Base-by-base conservation (phyloP, 306 rosid genomes). In the Prunus mongolica region DNA sequence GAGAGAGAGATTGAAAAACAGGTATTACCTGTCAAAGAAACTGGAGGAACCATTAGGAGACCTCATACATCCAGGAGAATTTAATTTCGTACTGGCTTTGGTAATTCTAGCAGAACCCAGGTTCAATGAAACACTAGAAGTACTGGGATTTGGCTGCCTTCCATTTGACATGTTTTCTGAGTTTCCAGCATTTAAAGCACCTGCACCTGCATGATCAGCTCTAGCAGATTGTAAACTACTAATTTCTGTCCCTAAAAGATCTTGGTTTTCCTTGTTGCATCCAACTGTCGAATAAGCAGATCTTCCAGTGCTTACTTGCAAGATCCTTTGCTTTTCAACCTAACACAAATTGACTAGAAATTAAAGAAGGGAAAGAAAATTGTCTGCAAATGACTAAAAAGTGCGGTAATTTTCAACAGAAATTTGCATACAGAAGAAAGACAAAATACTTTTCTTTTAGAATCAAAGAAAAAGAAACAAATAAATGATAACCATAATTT, bases 311-410 rank as follows among this genome's bases (percentile, higher is more conserved):
- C 79, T 87, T 58, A 68, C 87, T 80, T 78, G 93, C 87, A 89
- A 83, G 86, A 95, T 95, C 87, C 86, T 89, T 63, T 89, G 88
- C 85, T 89, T 95, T 84, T 92, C 98, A 84, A 92, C 96, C 98
- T 94, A 74, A 50, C 34, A 76, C 25, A 57, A 64, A 63, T 32
- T 11, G 47, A 74, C 18, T 27, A 6, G 13, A 34, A 18, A 49
- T 63, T 28, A 16, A 58, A 16, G 5, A 32, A 2, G 22, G 47
- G 22, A 19, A 25, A 27, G 44, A 27, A n/a, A 51, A 27, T 47
- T 10, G 11, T 28, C 57, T 38, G 65, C 13, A 60, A 10, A 61
- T 22, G 76, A 45, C 18, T 15, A 45, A 25, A 3, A n/a, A n/a
- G 22, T 50, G 45, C 27, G 50, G 71, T 24, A 52, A 50, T 54